Evolutionary conservation across 306 rosid species (phyloP).

Genomic region (Cicer cuneatum): DNA sequence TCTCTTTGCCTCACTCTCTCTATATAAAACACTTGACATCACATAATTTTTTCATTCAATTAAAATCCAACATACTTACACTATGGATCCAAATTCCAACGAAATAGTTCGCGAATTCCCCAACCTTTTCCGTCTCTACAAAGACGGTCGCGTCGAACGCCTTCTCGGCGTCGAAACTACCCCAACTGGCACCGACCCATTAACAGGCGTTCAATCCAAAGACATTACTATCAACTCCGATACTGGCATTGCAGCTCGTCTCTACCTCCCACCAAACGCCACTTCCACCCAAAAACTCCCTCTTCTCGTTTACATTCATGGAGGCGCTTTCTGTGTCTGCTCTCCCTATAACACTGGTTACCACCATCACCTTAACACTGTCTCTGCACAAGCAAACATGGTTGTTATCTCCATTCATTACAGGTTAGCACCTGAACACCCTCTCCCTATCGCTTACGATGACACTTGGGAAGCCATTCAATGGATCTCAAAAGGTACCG

Average conservation of each 20-base stretch:
- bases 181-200: constrained; percentile 51
- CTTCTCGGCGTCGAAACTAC: constrained; percentile 46
- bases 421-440: constrained; percentile 66
- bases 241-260: constrained; percentile 56
- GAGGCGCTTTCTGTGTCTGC: constrained; percentile 66
- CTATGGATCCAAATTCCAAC: constrained; percentile 37
- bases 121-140: constrained; percentile 52
- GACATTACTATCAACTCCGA: constrained; percentile 56
- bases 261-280: constrained; percentile 58
- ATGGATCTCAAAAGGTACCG: constrained; percentile 49
- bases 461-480: constrained; percentile 60
- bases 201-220: constrained; percentile 59
- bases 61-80: background rate
- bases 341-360: constrained; percentile 49
- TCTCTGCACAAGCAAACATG: constrained; percentile 51
- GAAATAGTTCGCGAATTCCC: constrained; percentile 51
- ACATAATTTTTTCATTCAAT: no score
- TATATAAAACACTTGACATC: no score
- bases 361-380: constrained; percentile 51
- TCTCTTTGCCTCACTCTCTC: no score
- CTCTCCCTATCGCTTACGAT: constrained; percentile 59
- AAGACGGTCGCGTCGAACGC: constrained; percentile 68
- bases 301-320: constrained; percentile 69
- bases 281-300: constrained; percentile 48
- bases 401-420: constrained; percentile 58